phyloP scores from a whole-genome alignment of 1,139 yeast species.

The Groenewaldozyma auringiensis region DNA sequence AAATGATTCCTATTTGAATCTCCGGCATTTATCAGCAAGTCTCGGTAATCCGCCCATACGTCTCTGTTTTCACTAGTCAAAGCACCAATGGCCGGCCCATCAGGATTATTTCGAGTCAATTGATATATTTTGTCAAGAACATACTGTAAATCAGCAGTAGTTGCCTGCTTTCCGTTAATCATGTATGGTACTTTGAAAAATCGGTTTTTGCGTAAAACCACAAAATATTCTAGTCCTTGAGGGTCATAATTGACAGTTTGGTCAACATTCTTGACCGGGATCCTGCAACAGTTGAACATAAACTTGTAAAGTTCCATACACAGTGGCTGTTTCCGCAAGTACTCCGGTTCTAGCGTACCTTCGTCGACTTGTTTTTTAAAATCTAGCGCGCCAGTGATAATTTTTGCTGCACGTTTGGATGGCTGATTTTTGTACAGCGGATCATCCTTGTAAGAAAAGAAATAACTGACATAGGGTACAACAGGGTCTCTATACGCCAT shows the following conservation, averaged over 20 bases:
- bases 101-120: conserved; percentile 39
- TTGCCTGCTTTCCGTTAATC: conserved; percentile 44
- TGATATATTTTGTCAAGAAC: conserved; percentile 51
- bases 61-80: conserved; percentile 85
- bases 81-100: conserved; percentile 58
- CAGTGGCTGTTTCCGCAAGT: conserved; percentile 71
- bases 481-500: conserved; percentile 88
- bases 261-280: conserved; percentile 39
- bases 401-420: conserved; percentile 64
- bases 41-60: conserved; percentile 60
- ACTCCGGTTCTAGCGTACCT: conserved; percentile 55
- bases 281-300: conserved; percentile 86
- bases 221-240: conserved; percentile 58
- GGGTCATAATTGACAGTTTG: conserved; percentile 33
- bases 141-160: conserved; percentile 56
- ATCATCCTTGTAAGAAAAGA: conserved; percentile 72
- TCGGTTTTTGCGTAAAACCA: conserved; percentile 68
- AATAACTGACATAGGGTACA: conserved; percentile 88
- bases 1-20: conserved; percentile 48
- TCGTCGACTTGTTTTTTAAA: conserved; percentile 34
- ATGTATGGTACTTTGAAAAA: conserved; percentile 68
- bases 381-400: conserved; percentile 36
- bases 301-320: conserved; percentile 90
- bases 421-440: conserved; percentile 48
- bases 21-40: conserved; percentile 49